These are phyloP conservation scores for Clonostachys rosea DNA, from an alignment of 2,329 filamentous ascomycete species.

Conservation along the genomic window DNA sequence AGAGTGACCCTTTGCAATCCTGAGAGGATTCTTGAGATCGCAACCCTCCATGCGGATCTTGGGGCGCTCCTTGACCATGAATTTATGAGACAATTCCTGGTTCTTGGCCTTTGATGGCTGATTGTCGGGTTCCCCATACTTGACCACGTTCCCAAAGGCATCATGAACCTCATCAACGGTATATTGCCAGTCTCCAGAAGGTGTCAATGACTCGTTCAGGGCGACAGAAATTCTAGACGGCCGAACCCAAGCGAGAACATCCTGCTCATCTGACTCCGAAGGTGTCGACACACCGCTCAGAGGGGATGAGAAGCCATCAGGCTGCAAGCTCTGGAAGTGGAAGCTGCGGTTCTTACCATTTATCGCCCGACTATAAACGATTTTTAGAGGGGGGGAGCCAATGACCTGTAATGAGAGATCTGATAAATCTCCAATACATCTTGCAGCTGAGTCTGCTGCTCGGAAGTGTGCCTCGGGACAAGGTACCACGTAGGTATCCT, in stretches of 20 bases:
- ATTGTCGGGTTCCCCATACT: constrained; percentile 63
- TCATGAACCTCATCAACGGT: constrained; percentile 89
- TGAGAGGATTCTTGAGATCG: constrained; percentile 74
- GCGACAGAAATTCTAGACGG: constrained; percentile 72
- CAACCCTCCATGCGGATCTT: constrained; percentile 68
- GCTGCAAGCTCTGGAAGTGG: constrained; percentile 90
- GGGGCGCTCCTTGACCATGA: constrained; percentile 84
- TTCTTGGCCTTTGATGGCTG: constrained; percentile 63
- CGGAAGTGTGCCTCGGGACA: constrained; percentile 79
- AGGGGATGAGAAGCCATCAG: constrained; percentile 78
- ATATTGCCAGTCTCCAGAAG: constrained; percentile 81
- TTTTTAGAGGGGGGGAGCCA: constrained; percentile 85
- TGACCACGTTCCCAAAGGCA: constrained; percentile 80
- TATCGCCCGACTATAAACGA: constrained; percentile 85
- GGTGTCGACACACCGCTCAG: constrained; percentile 52
- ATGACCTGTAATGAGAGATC: constrained; percentile 78
- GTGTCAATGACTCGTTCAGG: constrained; percentile 83
- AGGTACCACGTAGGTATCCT: constrained; percentile 77
- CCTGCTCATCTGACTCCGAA: constrained; percentile 48
- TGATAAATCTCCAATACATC: constrained; percentile 85
- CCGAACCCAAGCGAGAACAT: constrained; percentile 72
- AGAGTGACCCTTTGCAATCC: constrained; percentile 71
- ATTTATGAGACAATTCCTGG: constrained; percentile 66
- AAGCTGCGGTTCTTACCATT: constrained; percentile 81
- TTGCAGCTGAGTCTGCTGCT: constrained; percentile 55